Base-by-base conservation (phyloP, 2,329 filamentous ascomycete genomes). In the Magnaporthiopsis poae region DNA sequence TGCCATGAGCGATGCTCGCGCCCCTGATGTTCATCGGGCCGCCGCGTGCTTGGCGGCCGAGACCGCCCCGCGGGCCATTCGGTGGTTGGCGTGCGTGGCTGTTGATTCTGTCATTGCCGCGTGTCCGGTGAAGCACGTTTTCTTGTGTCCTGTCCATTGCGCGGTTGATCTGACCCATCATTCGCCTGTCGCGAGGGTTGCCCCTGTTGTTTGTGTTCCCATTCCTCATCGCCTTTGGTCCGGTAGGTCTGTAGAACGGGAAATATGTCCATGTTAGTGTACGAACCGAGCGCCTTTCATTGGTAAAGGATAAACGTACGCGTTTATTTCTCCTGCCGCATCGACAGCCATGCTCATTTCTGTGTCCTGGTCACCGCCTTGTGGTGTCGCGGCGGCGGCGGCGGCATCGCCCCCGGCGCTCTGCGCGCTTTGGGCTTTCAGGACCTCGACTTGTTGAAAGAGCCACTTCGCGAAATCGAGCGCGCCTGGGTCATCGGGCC, bases 221-320 rank as follows among this genome's bases (percentile, higher is more conserved):
- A 75, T 90, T 91, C 73, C 95, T 90, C 92, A 98, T 96, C 46
- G 93, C 92, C 76, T 93, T 95, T 25, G 95, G 95, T 67, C 94
- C 95, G 65, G 92, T 98, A 12, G 95, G 95, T 74, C 94, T 97
- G 60, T 60, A 73, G 68, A 73, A 3, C 11, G 25, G 31, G 5
- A 39, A 36, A 31, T 12, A n/a, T 13, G 35, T 5, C 7, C 35
- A 12, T 21, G 12, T 64, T 29, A 64, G 27, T 3, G n/a, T 9
- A 56, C n/a, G 46, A n/a, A 25, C 21, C 46, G n/a, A 56, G n/a
- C 7, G 21, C 18, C 21, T 9, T 9, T 56, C n/a, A 3, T 25
- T 13, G 8, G 18, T 12, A 18, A 56, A 66, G 64, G 65, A 67
- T 31, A 9, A 62, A 82, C 87, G 73, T 86, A 89, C 84, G 82